Conservation (phyloP, 495 filamentous ascomycete species). For the Aspergillus indologenus region DNA sequence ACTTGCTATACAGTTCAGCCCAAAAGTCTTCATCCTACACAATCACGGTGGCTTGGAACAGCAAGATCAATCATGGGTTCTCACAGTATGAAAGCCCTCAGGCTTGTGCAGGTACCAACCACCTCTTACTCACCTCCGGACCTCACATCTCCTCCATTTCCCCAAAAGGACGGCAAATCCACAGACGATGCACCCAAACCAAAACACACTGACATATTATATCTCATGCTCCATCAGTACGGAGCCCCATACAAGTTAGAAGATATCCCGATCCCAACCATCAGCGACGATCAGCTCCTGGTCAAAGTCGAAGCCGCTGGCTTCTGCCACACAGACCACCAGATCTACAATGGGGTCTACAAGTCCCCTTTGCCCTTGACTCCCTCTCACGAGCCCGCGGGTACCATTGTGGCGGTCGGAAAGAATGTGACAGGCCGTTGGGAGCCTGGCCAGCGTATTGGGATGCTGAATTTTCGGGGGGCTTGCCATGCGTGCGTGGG, state of each 20-base stretch:
- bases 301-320: slow-evolving; percentile 57
- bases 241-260: slow-evolving; percentile 50
- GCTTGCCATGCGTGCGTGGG: slow-evolving; percentile 7
- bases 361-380: slow-evolving; percentile 43
- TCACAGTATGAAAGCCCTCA: too few species aligned
- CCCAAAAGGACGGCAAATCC: too few species aligned
- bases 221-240: too few species aligned
- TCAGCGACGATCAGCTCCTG: slow-evolving; percentile 49
- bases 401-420: slow-evolving; percentile 51
- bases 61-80: too few species aligned
- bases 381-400: slow-evolving; percentile 56
- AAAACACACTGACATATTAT: background rate
- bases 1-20: too few species aligned
- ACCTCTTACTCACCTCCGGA: too few species aligned
- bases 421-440: background rate
- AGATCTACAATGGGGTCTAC: slow-evolving; percentile 47
- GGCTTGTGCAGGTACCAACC: too few species aligned
- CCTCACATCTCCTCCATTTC: too few species aligned
- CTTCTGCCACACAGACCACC: slow-evolving; percentile 59
- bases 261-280: slow-evolving; percentile 44
- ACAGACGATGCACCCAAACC: too few species aligned
- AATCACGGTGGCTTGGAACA: too few species aligned
- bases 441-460: slow-evolving; percentile 10
- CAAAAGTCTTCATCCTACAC: too few species aligned
- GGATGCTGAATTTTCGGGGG: slow-evolving; percentile 14